Evolutionary conservation across 75 land plant genomes (phyloP), one percentile per base, ranked within the genome.

Genomic region (Pinus tabuliformis): DNA sequence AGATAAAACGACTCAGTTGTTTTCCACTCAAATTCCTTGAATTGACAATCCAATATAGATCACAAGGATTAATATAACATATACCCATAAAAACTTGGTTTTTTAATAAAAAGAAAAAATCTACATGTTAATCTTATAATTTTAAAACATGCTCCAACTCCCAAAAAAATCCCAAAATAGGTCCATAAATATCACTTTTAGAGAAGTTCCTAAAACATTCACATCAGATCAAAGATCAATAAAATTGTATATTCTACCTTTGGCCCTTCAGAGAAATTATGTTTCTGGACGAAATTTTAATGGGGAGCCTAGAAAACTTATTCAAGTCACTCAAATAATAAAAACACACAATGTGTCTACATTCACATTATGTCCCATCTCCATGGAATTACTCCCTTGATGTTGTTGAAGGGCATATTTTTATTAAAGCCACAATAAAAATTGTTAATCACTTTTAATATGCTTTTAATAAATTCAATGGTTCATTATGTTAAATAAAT

Each of bases 61-160:
- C n/a, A n/a, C n/a, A n/a, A n/a, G n/a, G n/a, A n/a, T n/a, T n/a
- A n/a, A 17, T 36, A n/a, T 20, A 20, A 39, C 16, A 5, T 8
- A 39, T 9, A 66, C 9, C 11, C 45, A 66, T 39, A 39, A 39
- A 39, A 6, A 39, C 45, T 36, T 16, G 5, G 30, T 33, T 65
- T 36, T 7, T 65, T 45, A 39, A n/a, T n/a, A n/a, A n/a, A n/a
- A n/a, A n/a, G n/a, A n/a, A 54, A 8, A 33, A 74, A 20, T 56
- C 9, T 57, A 70, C 30, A 3, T 36, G 22, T 5, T 17, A 7
- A 0, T 77, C 88, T 80, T 75, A 91, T 93, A 95, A 73, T 66
- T 81, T 91, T 36, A 94, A 81, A 54, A 97, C 88, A 81, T 97
- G 99, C 72, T 97, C 99, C 73, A 97, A 78, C 75, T 86, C 89